phyloP scores from a whole-genome alignment of 2,329 filamentous ascomycete species.

The Neonectria faginata region DNA sequence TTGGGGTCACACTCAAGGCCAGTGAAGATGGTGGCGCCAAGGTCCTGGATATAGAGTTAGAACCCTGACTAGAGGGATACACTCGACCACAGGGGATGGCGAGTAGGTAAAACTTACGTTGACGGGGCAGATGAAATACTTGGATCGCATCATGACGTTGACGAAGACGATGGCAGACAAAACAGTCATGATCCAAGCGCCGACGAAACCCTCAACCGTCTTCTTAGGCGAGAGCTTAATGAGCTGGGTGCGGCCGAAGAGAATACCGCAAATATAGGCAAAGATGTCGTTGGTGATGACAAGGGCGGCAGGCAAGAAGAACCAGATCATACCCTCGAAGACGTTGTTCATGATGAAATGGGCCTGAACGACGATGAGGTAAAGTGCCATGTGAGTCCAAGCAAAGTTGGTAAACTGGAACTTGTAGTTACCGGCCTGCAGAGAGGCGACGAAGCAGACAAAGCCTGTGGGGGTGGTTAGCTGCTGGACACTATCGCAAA shows the following conservation, averaged over 20 bases:
- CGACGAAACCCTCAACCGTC: constrained; percentile 97
- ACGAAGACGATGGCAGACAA: constrained; percentile 85
- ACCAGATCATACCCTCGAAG: constrained; percentile 99
- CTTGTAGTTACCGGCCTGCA: constrained; percentile 95
- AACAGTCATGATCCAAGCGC: constrained; percentile 95
- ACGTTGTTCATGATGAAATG: constrained; percentile 99
- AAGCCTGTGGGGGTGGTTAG: constrained; percentile 72
- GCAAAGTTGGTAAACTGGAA: constrained; percentile 99
- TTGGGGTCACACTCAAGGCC: constrained; percentile 91
- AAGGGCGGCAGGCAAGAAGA: constrained; percentile 93
- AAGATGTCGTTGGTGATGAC: constrained; percentile 99
- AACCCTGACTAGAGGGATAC: background rate
- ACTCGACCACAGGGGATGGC: background rate
- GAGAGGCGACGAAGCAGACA: constrained; percentile 95
- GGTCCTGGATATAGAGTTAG: constrained; percentile 64
- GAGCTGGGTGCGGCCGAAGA: constrained; percentile 93
- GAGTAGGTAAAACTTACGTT: constrained; percentile 66
- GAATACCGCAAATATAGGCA: constrained; percentile 97
- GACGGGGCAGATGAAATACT: constrained; percentile 98
- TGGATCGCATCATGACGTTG: constrained; percentile 86
- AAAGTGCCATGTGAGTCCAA: constrained; percentile 99
- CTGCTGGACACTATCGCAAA: background rate
- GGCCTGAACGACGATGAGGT: constrained; percentile 96
- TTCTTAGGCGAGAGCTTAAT: constrained; percentile 99
- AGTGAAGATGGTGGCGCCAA: constrained; percentile 92